phyloP scores from a whole-genome alignment of 192 early-diverging fungal genomes.

The Linnemannia hyalina region DNA sequence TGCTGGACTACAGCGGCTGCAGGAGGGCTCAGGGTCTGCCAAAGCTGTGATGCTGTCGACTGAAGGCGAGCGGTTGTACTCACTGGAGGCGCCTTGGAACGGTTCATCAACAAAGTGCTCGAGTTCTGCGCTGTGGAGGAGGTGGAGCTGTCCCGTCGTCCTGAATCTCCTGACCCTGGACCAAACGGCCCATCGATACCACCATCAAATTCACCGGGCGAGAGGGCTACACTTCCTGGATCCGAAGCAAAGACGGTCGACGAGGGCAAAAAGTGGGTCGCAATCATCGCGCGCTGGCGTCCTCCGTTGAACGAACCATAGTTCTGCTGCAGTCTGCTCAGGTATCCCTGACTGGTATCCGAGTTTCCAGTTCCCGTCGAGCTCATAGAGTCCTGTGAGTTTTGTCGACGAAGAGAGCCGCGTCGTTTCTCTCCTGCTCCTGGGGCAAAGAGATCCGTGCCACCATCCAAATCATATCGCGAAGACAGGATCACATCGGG shows the following conservation, averaged over 20 bases:
- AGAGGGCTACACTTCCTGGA: slow-evolving; percentile 14
- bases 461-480: slow-evolving; percentile 1
- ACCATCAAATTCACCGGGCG: slow-evolving; percentile 35
- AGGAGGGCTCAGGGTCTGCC: slow-evolving; percentile 52
- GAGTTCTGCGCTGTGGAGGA: slow-evolving; percentile 28
- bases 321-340: slow-evolving; percentile 24
- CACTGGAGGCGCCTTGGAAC: slow-evolving; percentile 51
- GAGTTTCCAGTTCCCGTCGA: slow-evolving; percentile 36
- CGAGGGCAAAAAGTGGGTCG: slow-evolving; percentile 46
- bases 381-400: slow-evolving; percentile 45
- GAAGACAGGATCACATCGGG: slow-evolving; percentile 44
- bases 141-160: neutral
- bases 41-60: slow-evolving; percentile 40
- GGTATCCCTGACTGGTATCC: slow-evolving; percentile 33
- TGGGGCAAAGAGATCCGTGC: neutral
- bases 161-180: neutral
- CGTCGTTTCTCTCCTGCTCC: slow-evolving; percentile 20
- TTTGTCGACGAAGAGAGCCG: slow-evolving; percentile 29
- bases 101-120: slow-evolving; percentile 42
- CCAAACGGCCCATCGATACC: slow-evolving; percentile 25
- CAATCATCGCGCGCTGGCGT: slow-evolving; percentile 46
- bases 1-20: slow-evolving; percentile 50
- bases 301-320: neutral
- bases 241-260: slow-evolving; percentile 50
- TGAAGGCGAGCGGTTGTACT: slow-evolving; percentile 44